Conservation (phyloP, 192 early-diverging fungal genomes). For the Gryganskiella cystojenkinii region DNA sequence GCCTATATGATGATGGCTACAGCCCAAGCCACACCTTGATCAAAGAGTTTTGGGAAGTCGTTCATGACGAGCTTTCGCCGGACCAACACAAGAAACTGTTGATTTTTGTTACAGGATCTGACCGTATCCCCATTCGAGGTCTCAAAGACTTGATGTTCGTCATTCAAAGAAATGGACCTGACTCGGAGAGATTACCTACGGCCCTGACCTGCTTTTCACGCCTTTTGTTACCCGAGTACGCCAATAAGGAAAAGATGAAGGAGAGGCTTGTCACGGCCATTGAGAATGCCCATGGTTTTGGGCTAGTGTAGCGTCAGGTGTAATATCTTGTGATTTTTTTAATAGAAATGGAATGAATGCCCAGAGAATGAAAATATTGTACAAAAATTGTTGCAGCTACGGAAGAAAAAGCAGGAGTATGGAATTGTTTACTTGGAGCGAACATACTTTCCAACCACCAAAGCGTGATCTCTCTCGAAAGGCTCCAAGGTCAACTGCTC, state of each 20-base stretch:
- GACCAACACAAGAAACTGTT: conserved; percentile 80
- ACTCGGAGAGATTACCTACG: conserved; percentile 87
- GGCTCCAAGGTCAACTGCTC: conserved; percentile 98
- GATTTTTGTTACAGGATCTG: conserved; percentile 91
- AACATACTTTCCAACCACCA: conserved; percentile 92
- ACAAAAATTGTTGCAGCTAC: no score
- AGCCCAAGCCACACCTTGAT: conserved; percentile 71
- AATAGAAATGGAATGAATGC: not conserved
- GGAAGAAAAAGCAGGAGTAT: not conserved
- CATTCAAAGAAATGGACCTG: conserved; percentile 95
- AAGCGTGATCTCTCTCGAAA: conserved; percentile 98
- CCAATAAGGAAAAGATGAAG: conserved; percentile 74
- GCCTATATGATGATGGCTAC: conserved; percentile 91
- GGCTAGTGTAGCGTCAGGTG: conserved; percentile 71
- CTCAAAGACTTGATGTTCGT: conserved; percentile 87
- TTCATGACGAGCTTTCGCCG: conserved; percentile 65
- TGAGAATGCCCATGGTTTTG: conserved; percentile 94
- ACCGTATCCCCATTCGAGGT: conserved; percentile 89
- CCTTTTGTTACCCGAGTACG: conserved; percentile 89
- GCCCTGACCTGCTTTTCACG: conserved; percentile 93
- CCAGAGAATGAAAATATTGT: no score
- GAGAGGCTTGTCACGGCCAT: conserved; percentile 86
- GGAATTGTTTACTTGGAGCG: conserved; percentile 59
- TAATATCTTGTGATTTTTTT: not conserved
- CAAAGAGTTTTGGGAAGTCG: conserved; percentile 87